These are phyloP conservation scores for Alternaria tenuissima DNA, from an alignment of 2,329 filamentous ascomycete species.

Conservation along the genomic window DNA sequence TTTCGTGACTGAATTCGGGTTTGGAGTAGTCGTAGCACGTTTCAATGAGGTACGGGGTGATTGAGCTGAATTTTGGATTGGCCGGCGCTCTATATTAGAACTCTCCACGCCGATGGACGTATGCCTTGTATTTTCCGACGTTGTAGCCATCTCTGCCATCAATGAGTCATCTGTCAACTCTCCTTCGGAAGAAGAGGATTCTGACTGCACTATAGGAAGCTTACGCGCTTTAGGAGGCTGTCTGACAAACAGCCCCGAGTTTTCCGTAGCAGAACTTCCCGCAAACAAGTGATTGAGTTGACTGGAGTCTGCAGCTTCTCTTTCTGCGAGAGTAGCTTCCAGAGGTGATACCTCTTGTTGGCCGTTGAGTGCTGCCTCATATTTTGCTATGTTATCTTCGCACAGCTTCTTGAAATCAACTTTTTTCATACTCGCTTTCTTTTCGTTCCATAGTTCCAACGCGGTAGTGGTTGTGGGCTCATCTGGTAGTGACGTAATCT, in stretches of 20 bases:
- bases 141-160: slow-evolving; percentile 10
- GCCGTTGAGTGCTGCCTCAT: slow-evolving; percentile 16
- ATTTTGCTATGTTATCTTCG: slow-evolving; percentile 26
- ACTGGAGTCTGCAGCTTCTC: slow-evolving; percentile 3
- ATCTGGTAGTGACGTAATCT: neutral
- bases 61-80: neutral
- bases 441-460: slow-evolving; percentile 1
- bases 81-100: neutral
- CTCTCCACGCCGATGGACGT: neutral
- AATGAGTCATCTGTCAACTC: slow-evolving; percentile 15
- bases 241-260: neutral
- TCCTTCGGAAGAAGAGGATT: slow-evolving; percentile 22
- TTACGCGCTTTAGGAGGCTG: slow-evolving; percentile 14
- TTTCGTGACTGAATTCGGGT: neutral
- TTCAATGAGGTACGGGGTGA: neutral
- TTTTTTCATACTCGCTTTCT: neutral
- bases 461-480: neutral
- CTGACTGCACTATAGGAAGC: slow-evolving; percentile 27
- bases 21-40: neutral
- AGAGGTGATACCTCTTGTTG: neutral
- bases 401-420: neutral
- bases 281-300: slow-evolving; percentile 19
- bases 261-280: neutral
- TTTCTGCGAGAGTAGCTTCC: neutral
- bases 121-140: slow-evolving; percentile 2